Evolutionary conservation across 306 rosid genomes (phyloP), one percentile per base, ranked within the genome.

Genomic region (Malus sieversii): DNA sequence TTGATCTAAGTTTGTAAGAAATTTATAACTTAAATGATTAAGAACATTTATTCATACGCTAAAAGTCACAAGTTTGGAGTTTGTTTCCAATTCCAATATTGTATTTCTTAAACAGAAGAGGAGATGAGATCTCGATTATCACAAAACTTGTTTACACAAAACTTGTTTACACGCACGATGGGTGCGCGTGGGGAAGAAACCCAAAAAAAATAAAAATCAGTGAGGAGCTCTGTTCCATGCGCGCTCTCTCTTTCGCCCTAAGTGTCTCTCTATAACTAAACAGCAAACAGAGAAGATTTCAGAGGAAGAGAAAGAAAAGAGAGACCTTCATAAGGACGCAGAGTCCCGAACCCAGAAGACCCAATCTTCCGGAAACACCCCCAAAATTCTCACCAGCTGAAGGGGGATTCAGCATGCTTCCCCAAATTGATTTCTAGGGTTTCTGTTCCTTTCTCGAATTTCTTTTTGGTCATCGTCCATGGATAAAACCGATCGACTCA

Each of bases 391-490:
- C 66, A 20, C 10, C 45, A 45, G 67, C 73, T 71, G 65, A 60
- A 35, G 30, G 57, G 48, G 68, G 67, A 73, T 30, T 18, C 52
- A 71, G 55, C 18, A 61, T 59, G 83, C 60, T 82, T 38, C 22
- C 55, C 6, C 71, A 38, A 70, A 82, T 42, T 75, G 60, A 77
- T 81, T 78, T 89, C 85, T 90, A 93, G 97, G 97, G 96, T 92
- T 88, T 89, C 75, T 33, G 13, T 38, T 77, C 53, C 25, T 25
- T 29, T 19, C 44, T 38, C 42, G 42, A 38, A 38, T 38, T 38
- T 38, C 44, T 15, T 38, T 10, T 27, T 40, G n/a, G 42, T 70
- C 69, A 58, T 38, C 69, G 44, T 38, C 19, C 61, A 45, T 60
- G 66, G 16, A 77, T 71, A 77, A 19, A 77, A 19, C 45, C 68